phyloP scores from a whole-genome alignment of 495 filamentous ascomycete genomes.

The Evansstolkia leycettana region DNA sequence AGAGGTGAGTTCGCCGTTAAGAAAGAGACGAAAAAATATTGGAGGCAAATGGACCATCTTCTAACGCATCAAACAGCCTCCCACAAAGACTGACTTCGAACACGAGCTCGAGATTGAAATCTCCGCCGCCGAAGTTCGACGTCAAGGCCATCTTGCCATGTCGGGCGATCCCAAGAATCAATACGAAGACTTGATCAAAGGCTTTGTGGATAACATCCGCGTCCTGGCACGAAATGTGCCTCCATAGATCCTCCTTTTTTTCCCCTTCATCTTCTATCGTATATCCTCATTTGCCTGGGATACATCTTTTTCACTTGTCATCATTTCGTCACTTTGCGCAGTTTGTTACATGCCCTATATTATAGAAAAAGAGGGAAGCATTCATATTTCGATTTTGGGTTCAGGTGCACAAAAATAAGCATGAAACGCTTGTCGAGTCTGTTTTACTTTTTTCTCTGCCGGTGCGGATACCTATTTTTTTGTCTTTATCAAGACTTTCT shows the following conservation, averaged over 20 bases:
- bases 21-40: too few species aligned
- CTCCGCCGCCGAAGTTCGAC: conserved; percentile 49
- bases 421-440: neutral
- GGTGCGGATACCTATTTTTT: too few species aligned
- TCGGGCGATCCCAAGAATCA: conserved; percentile 43
- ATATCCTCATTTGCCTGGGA: conserved; percentile 4
- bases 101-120: conserved; percentile 87
- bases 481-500: too few species aligned
- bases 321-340: neutral
- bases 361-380: neutral
- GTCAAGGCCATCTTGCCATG: conserved; percentile 53
- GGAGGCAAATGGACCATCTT: too few species aligned
- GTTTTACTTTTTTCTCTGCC: conserved; percentile 1
- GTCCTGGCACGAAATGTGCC: conserved; percentile 46
- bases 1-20: conserved; percentile 39
- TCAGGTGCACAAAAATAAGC: neutral
- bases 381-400: neutral
- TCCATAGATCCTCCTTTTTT: conserved; percentile 12
- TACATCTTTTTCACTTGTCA: too few species aligned
- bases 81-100: conserved; percentile 47
- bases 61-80: conserved; percentile 15
- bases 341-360: too few species aligned
- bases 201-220: conserved; percentile 74
- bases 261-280: conserved; percentile 1
- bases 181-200: conserved; percentile 65